A percentile compares a stretch with the other conserved stretches of the same genome.
Conservation (phyloP, 805 yeast species). For the Soucietia sequanensis region DNA sequence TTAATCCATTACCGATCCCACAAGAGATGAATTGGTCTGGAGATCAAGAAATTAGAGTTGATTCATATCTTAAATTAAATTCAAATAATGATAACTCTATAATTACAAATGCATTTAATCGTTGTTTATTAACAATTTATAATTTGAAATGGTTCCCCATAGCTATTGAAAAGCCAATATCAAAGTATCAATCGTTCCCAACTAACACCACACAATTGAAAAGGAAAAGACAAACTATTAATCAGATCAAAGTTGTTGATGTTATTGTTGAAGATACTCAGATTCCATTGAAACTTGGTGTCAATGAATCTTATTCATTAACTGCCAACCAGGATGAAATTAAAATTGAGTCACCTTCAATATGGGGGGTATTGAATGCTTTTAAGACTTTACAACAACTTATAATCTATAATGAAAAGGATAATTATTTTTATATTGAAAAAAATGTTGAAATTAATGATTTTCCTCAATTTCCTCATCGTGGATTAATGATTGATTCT, state of each 20-base stretch:
- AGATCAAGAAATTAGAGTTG: constrained; percentile 7
- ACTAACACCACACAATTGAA: not conserved
- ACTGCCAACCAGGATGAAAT: constrained; percentile 13
- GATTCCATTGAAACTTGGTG: constrained; percentile 32
- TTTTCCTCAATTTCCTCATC: constrained; percentile 32
- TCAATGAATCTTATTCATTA: constrained; percentile 35
- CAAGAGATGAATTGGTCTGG: constrained; percentile 18
- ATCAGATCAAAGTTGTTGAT: constrained; percentile 7
- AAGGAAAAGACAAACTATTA: not conserved
- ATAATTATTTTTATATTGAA: constrained; percentile 24
- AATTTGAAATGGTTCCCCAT: constrained; percentile 34
- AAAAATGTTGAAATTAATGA: constrained; percentile 31
- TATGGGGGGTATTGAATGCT: constrained; percentile 44
- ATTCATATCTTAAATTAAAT: constrained; percentile 4
- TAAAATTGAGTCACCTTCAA: constrained; percentile 26
- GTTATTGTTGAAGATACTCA: constrained; percentile 12
- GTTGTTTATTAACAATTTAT: constrained; percentile 11
- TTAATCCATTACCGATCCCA: constrained; percentile 25
- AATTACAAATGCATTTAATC: constrained; percentile 22
- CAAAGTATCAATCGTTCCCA: constrained; percentile 17
- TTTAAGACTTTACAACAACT: constrained; percentile 41
- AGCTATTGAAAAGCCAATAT: constrained; percentile 24
- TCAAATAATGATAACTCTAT: constrained; percentile 8
- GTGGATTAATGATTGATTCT: constrained; percentile 41
- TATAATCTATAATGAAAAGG: constrained; percentile 23